Evolutionary conservation across 2,329 filamentous ascomycete genomes (phyloP), one percentile per base, ranked within the genome.

Genomic region (Nigrospora oryzae): DNA sequence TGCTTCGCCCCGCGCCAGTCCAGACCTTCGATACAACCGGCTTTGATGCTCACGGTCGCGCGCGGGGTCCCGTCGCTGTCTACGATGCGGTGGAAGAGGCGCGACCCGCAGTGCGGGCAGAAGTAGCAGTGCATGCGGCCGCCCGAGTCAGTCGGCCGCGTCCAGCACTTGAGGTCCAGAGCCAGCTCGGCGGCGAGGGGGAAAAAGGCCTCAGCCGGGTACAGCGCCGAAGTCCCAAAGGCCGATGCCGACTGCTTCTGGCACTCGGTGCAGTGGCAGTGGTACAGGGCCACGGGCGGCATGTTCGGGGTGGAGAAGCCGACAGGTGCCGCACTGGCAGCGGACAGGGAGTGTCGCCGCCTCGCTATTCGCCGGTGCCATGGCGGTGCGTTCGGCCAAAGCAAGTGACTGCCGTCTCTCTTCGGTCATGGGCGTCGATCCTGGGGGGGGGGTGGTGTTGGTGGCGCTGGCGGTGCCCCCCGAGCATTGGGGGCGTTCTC

Each of bases 181-280:
- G 52, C 48, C 7, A 69, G 47, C 2, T 62, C 55, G 2, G 60
- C 48, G 0, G 63, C 38, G 1, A 70, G 58, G 1, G 69, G 69
- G 53, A 70, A 66, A 38, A 71, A 57, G 17, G 61, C 63, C 10
- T 60, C 58, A 3, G 64, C 56, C 2, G 63, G 61, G 51, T 66
- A 73, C 46, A 69, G 62, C 46, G 68, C 67, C 0, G 69, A 70
- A 2, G 65, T 68, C 19, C 69, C 69, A 49, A 70, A 73, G 3
- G 69, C 69, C 1, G 69, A 72, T 4, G 60, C 59, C 0, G 68
- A 66, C 48, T 73, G 69, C 43, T 60, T 68, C 37, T 63, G 69
- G 49, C 70, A 73, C 43, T 71, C 63, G 40, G 61, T 58, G 53
- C 70, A 73, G 57, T 73, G 70, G 52, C 70, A 74, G 56, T 66